Percentiles rank a stretch among this genome's conserved stretches.
phyloP scores from a whole-genome alignment of 169 alveolate genomes.

The Cryptosporidium andersoni region DNA sequence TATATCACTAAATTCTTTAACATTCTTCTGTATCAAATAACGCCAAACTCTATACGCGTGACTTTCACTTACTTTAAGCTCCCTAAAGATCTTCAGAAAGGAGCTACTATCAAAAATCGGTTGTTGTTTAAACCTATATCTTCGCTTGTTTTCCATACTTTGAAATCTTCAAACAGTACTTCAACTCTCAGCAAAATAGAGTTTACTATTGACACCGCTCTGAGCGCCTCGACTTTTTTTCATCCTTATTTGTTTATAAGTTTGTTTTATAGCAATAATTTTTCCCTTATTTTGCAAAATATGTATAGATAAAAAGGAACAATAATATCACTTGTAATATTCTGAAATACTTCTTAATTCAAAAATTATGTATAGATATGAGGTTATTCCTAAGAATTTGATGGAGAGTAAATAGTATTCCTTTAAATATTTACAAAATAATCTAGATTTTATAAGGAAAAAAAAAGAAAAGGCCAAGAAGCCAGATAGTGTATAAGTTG shows the following conservation, averaged over 20 bases:
- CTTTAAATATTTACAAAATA: too few relatives aligned
- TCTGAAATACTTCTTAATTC: too few relatives aligned
- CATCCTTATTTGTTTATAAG: neutral
- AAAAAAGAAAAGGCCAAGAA: too few relatives aligned
- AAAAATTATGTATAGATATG: too few relatives aligned
- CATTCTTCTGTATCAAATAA: slow-evolving; percentile 15
- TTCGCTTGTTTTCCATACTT: slow-evolving; percentile 17
- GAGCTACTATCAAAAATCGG: slow-evolving; percentile 56
- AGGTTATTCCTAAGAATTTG: too few relatives aligned
- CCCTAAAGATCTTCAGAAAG: slow-evolving; percentile 2
- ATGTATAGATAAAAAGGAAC: too few relatives aligned
- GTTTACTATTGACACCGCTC: too few relatives aligned
- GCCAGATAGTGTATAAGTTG: too few relatives aligned
- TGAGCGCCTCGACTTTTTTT: too few relatives aligned
- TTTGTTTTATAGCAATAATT: neutral
- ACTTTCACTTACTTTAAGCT: slow-evolving; percentile 17
- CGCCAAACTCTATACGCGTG: slow-evolving; percentile 60
- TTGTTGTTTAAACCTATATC: slow-evolving; percentile 9
- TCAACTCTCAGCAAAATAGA: neutral
- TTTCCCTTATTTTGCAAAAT: neutral
- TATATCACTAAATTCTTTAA: slow-evolving; percentile 12
- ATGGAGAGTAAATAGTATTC: too few relatives aligned
- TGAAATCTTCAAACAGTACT: neutral
- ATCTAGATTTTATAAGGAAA: too few relatives aligned
- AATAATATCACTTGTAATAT: too few relatives aligned